Evolutionary conservation across 2,329 filamentous ascomycete species (phyloP).

Genomic region (Fusarium pininemorale): DNA sequence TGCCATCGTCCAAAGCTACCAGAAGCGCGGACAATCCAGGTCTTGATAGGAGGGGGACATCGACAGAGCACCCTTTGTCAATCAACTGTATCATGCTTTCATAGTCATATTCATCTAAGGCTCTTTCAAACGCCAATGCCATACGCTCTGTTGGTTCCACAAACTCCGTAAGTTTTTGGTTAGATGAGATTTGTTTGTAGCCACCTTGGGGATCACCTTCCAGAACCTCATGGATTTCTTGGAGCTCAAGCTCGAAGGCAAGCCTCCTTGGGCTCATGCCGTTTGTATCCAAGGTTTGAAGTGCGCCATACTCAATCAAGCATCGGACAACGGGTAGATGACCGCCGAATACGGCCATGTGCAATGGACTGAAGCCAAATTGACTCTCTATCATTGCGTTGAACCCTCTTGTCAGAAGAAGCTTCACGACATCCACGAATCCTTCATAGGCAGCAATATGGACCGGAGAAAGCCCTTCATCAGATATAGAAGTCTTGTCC

Average conservation of each 20-base stretch:
- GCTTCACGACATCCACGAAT: fast-evolving
- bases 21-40: neutral
- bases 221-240: neutral
- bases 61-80: neutral
- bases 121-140: neutral
- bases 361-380: neutral
- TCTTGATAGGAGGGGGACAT: neutral
- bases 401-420: neutral
- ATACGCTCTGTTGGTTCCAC: neutral
- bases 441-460: neutral
- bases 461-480: neutral
- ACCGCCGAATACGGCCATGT: neutral
- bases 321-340: neutral
- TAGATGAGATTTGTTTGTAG: no score
- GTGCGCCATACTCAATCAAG: neutral
- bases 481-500: neutral
- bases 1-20: neutral
- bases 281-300: neutral
- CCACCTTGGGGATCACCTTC: neutral
- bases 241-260: neutral
- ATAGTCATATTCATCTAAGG: neutral
- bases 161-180: neutral
- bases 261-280: neutral
- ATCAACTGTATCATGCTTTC: constrained; percentile 39
- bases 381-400: neutral